Evolutionary conservation across 2,329 filamentous ascomycete species (phyloP), one percentile per base, ranked within the genome.

Genomic region (Bipolaris zeicola): DNA sequence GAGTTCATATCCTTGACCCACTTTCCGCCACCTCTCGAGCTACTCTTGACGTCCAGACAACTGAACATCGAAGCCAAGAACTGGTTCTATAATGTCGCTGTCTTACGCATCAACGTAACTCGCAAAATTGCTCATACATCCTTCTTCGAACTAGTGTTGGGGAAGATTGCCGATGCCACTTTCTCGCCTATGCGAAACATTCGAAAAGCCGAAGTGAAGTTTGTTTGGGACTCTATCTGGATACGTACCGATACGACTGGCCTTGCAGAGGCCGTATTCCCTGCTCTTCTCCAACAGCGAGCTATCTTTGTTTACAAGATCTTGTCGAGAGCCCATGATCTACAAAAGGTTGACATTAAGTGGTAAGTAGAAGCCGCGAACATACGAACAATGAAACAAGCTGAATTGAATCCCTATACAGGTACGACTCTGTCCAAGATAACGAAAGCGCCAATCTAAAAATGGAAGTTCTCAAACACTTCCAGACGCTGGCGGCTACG

Each of bases 151-250:
- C 61, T 66, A 22, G 60, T 67, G 20, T 61, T 75, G 24, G 52
- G 50, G 10, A 57, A 71, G 37, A 68, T 76, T 50, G 60, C 64
- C 16, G 64, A 66, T 3, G 67, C 71, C 16, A 62, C 64, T 5
- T 74, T 72, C 61, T 74, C 72, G 1, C 72, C 73, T 5, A 65
- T 75, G 58, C 63, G 74, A 42, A 66, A 69, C n/a, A 69, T 75
- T 46, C 71, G 69, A 39, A 71, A 67, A 38, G 69, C 68, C 14
- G 58, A 75, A 36, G 55, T 74, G 6, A 64, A 52, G 0, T 72
- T 76, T 37, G 67, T 68, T 31, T 76, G 72, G 72, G 73, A 76
- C 50, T 67, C 67, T 0, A 66, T 65, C 6, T 76, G 71, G 71
- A 58, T 75, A 16, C 66, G 69, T 2, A 56, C 63, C 1, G 61